phyloP scores from a whole-genome alignment of 345 rosid species.

The Stellera chamaejasme region DNA sequence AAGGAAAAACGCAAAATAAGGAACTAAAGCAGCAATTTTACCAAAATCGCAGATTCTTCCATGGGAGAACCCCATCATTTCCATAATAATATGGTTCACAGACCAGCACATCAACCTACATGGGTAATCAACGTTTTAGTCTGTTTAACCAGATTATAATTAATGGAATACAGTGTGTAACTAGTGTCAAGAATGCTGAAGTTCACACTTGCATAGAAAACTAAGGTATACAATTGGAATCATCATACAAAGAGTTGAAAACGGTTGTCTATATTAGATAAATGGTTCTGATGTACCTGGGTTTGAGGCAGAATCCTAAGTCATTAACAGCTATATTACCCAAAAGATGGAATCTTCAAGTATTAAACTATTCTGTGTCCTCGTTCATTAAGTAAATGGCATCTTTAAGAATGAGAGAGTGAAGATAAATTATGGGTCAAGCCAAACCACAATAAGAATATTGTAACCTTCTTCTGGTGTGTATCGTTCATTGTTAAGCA shows the following conservation, averaged over 20 bases:
- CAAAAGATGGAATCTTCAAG: too few relatives aligned
- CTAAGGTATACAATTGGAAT: background rate
- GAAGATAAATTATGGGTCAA: background rate
- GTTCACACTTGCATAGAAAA: background rate
- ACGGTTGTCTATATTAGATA: too few relatives aligned
- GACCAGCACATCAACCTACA: constrained; percentile 72
- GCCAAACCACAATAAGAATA: background rate
- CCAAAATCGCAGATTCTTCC: constrained; percentile 97
- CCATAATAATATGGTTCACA: constrained; percentile 85
- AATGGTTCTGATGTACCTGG: too few relatives aligned
- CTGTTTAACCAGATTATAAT: too few relatives aligned
- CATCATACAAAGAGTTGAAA: background rate
- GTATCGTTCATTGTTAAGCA: constrained; percentile 38
- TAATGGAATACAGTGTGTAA: background rate
- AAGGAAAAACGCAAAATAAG: background rate
- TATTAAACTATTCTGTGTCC: background rate
- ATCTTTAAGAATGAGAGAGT: background rate
- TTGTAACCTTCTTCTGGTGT: constrained; percentile 42
- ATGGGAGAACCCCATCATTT: constrained; percentile 74
- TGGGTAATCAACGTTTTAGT: constrained; percentile 4
- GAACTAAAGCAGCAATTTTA: constrained; percentile 16
- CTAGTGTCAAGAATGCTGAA: background rate
- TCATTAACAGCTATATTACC: too few relatives aligned
- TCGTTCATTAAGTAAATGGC: background rate
- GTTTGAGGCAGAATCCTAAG: too few relatives aligned